Conservation (phyloP, 352 stramenopile genomes). For the Phytophthora pseudosyringae region DNA sequence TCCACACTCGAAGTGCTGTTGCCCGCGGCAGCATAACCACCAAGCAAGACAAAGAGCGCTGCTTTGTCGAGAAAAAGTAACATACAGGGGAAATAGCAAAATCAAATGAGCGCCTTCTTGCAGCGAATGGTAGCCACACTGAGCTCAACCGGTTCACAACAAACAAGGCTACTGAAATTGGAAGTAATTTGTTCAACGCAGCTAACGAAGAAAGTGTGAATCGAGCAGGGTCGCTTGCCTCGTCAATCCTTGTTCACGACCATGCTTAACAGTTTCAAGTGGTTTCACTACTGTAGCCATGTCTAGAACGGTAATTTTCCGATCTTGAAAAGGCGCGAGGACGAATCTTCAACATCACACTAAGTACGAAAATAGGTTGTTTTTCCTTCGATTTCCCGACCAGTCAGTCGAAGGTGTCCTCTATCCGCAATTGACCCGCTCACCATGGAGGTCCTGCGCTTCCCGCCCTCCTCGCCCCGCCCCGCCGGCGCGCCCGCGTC, state of each 20-base stretch:
- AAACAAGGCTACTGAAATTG: too few species aligned
- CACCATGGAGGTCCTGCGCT: constrained; percentile 29
- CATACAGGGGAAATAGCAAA: background rate
- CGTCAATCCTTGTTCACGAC: too few species aligned
- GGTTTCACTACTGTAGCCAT: background rate
- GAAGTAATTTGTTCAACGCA: too few species aligned
- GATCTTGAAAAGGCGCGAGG: constrained; percentile 18
- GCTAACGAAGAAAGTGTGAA: too few species aligned
- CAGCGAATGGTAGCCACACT: too few species aligned
- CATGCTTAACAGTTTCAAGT: too few species aligned
- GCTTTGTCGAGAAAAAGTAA: background rate
- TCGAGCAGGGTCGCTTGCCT: too few species aligned
- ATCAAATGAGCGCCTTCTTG: too few species aligned
- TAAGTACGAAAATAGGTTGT: constrained; percentile 19
- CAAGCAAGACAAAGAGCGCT: background rate
- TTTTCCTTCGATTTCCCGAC: constrained; percentile 21
- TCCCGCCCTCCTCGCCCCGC: constrained; percentile 10
- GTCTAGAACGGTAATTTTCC: background rate
- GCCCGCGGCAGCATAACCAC: constrained; percentile 21
- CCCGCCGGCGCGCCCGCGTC: constrained; percentile 4
- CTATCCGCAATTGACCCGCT: background rate
- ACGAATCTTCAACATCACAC: constrained; percentile 16
- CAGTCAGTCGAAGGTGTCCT: constrained; percentile 18
- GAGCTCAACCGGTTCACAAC: too few species aligned
- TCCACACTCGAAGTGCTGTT: constrained; percentile 65